Conservation (phyloP, 257 asterid genomes). For the Petrea volubilis region DNA sequence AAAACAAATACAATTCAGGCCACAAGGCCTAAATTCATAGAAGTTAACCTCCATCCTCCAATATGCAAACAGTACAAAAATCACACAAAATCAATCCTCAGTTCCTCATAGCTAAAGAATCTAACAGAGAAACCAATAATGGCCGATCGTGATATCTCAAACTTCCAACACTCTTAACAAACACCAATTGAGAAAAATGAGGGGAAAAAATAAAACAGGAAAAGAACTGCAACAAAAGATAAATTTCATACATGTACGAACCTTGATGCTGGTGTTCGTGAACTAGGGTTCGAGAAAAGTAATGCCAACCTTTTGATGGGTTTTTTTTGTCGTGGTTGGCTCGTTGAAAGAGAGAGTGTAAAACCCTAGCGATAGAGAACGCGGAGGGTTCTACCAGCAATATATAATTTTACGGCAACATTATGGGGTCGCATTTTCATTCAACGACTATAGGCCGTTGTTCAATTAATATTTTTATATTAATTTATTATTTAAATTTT, state of each 20-base stretch:
- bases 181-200: not conserved
- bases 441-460: too few relatives aligned
- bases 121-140: not conserved
- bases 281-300: not conserved
- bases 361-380: constrained; percentile 33
- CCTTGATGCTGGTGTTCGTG: not conserved
- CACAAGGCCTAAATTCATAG: not conserved
- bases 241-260: not conserved
- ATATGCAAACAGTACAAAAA: not conserved
- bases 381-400: constrained; percentile 23
- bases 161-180: not conserved
- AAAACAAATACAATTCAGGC: not conserved
- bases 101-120: not conserved
- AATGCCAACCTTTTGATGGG: constrained; percentile 12
- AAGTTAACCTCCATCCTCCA: not conserved
- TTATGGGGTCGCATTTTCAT: too few relatives aligned
- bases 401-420: too few relatives aligned
- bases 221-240: not conserved
- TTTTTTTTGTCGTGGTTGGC: not conserved
- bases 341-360: constrained; percentile 7
- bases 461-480: too few relatives aligned
- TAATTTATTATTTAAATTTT: too few relatives aligned
- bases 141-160: not conserved
- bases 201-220: not conserved
- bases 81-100: not conserved